Evolutionary conservation across 192 early-diverging fungal genomes (phyloP), one percentile per base, ranked within the genome.

Genomic region (Entomortierella parvispora): DNA sequence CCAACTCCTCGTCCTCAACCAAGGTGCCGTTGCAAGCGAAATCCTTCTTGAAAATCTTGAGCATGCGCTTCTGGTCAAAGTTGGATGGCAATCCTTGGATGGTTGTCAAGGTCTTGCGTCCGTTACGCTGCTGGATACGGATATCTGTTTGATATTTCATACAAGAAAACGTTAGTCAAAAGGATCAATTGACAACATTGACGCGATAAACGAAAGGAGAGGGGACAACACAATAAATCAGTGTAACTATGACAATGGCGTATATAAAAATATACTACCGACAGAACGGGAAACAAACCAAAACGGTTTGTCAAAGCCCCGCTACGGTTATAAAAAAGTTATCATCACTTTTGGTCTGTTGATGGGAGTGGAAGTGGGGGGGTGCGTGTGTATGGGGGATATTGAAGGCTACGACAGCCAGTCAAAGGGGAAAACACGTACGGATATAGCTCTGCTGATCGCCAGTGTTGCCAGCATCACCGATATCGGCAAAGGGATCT

Each of bases 11-110:
- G 86, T 98, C 95, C 62, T 94, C 84, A 23, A 96, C 89, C 42
- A 99, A 83, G 12, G 88, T 95, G 54, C 97, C 96, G 81, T 95
- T 96, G 88, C 97, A 98, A 26, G 94, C 96, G 82, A 96, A 97
- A 32, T 92, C 90, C 86, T 96, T 96, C 86, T 97, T 99, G 80
- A 99, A 95, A 49, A 90, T 92, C 86, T 99, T 99, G 69, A 97
- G 85, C 71, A 99, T 84, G 59, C 88, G 88, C 86, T 96, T 96
- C 68, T 90, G 85, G 82, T 97, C 96, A 51, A 94, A 87, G 62
- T 91, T 90, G 12, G 82, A 77, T 46, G 93, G 90, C 32, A 99
- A 88, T 31, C 97, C 97, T 77, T 95, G 93, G 29, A 99, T 87
- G 42, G 97, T 98, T 6, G 97, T 98, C 69, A 96, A 81, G 58